Evolutionary conservation across 2,329 filamentous ascomycete genomes (phyloP), one percentile per base, ranked within the genome.

Genomic region (Didymella sp.): DNA sequence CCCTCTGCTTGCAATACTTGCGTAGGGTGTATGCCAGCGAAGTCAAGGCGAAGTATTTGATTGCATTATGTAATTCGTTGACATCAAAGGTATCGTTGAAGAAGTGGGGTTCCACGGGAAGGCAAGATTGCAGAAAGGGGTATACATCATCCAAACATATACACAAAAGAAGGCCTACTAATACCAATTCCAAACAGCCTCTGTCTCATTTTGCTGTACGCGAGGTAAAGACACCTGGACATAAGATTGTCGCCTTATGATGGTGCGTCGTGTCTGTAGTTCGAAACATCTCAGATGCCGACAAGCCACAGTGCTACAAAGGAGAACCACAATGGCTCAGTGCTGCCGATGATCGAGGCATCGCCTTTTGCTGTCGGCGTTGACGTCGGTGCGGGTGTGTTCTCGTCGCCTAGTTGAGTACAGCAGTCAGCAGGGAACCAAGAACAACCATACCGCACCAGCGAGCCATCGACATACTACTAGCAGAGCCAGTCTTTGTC

Each of bases 111-210:
- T 28, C 53, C 53, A n/a, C 47, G n/a, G n/a, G n/a, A n/a, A 47
- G 53, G 42, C 27, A n/a, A 30, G 48, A 41, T 27, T 33, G 15
- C 35, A 47, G 48, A 47, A 58, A 51, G 51, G 63, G 61, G 59
- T 66, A 64, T 61, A 66, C 52, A 58, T 51, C 45, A 27, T 57
- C 51, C 49, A 59, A 61, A 8, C 59, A 64, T 58, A 54, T 62
- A 62, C 63, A 61, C 40, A 21, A 47, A 47, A 58, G 40, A 46
- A 56, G 17, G 13, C 22, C 4, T 30, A 44, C 30, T 30, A 49
- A 49, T 42, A 43, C 38, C 41, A 43, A 35, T 52, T 21, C 13
- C 13, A 37, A 24, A 30, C 30, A n/a, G 42, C 22, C 45, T 45
- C 35, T 37, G 25, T 28, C 33, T 47, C 4, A 37, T 9, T 22